These are phyloP conservation scores for Claviceps pusilla DNA, from an alignment of 2,329 filamentous ascomycete species.

Conservation along the genomic window DNA sequence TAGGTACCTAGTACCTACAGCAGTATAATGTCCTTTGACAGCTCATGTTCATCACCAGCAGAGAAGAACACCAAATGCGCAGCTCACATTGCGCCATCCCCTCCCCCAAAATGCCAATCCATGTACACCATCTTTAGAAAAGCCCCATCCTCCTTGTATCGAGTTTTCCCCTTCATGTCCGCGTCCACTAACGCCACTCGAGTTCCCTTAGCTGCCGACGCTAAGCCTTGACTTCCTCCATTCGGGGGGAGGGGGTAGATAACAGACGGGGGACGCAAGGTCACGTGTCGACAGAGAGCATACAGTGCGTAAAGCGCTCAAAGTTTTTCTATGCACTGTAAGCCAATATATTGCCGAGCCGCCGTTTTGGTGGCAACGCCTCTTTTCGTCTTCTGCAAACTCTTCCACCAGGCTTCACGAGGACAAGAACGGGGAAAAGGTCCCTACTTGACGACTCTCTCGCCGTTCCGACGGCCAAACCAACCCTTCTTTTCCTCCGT, in stretches of 20 bases:
- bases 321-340: slow-evolving; percentile 20
- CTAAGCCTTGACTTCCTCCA: not conserved
- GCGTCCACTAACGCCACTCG: not conserved
- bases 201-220: not conserved
- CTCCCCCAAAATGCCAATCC: too few species aligned
- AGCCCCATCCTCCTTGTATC: not conserved
- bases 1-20: too few species aligned
- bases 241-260: too few species aligned
- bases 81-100: too few species aligned
- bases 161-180: not conserved
- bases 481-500: too few species aligned
- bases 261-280: not conserved
- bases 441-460: too few species aligned
- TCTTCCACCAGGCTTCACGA: not conserved
- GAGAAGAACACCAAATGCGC: too few species aligned
- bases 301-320: slow-evolving; percentile 14
- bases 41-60: too few species aligned
- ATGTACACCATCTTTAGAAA: not conserved
- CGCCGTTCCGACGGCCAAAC: too few species aligned
- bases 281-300: slow-evolving; percentile 8
- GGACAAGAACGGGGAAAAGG: too few species aligned
- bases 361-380: too few species aligned
- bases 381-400: not conserved
- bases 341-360: slow-evolving; percentile 17
- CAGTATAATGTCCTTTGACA: too few species aligned